phyloP scores from a whole-genome alignment of 352 stramenopile genomes.

The Pythium insidiosum region DNA sequence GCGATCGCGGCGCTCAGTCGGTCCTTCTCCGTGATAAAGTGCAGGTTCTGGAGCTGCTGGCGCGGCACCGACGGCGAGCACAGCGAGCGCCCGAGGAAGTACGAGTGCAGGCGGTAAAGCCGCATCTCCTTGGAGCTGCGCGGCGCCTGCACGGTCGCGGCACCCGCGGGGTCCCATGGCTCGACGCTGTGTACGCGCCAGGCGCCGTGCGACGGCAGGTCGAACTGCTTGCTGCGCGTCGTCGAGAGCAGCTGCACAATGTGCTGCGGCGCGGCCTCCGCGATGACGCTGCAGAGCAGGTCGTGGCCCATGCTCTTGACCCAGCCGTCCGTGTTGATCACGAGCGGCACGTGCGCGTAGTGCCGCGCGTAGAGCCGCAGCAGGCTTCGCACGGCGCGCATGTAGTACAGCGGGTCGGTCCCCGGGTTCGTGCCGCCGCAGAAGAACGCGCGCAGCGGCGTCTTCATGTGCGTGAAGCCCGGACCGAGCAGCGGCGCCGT shows the following conservation, averaged over 20 bases:
- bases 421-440: constrained; percentile 67
- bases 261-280: constrained; percentile 78
- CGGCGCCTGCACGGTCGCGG: constrained; percentile 40
- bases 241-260: constrained; percentile 91
- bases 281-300: constrained; percentile 89
- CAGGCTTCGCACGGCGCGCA: constrained; percentile 60
- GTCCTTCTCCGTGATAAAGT: constrained; percentile 64
- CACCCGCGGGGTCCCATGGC: constrained; percentile 64
- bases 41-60: constrained; percentile 48
- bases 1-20: constrained; percentile 44
- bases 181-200: constrained; percentile 54
- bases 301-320: constrained; percentile 96
- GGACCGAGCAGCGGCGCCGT: constrained; percentile 85
- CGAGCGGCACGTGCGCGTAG: constrained; percentile 67
- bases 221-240: constrained; percentile 84
- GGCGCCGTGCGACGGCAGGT: constrained; percentile 35
- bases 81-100: constrained; percentile 46
- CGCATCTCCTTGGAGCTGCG: constrained; percentile 80
- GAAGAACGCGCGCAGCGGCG: constrained; percentile 63
- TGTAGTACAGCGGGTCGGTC: constrained; percentile 69
- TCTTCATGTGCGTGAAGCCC: constrained; percentile 88
- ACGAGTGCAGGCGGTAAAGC: constrained; percentile 69
- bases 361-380: constrained; percentile 55
- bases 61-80: constrained; percentile 24
- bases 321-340: constrained; percentile 97